Base-by-base conservation (phyloP, 1,284 basidiomycete genomes). In the Ustilago sp. region DNA sequence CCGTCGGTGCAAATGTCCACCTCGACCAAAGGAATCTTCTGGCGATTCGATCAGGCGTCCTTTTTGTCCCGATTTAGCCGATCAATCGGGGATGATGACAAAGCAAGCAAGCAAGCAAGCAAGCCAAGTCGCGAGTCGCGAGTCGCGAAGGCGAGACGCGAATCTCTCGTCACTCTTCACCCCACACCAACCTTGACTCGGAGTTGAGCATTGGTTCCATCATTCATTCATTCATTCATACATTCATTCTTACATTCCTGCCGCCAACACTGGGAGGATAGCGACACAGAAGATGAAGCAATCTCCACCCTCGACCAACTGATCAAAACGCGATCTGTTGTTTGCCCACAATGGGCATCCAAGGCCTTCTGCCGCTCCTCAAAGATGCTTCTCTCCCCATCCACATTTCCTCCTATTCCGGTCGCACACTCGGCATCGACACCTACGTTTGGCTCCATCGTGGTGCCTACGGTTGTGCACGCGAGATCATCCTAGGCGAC, bases 391-490 rank as follows among this genome's bases (percentile, higher is more conserved):
- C 65, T 59, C 68, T 23, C 5, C 63, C 76, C 32, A 72, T 75
- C 9, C 74, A 83, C 57, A 64, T 83, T 38, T 73, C 76, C 34
- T 61, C 64, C 54, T 79, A 80, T 60, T 68, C 74, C 0, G 84
- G 84, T 51, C 73, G 66, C 66, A 86, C 85, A 1, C 87, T 94
- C 43, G 93, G 92, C 3, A 90, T 94, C 52, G 93, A 95, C 88
- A 93, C 91, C 51, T 98, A 99, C 87, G 95, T 96, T 54, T 98
- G 96, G 96, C 89, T 99, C n/a, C 97, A 99, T 86, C 91, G 92
- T 79, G 97, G 95, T 12, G 91, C 94, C 1, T 96, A 94, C 85
- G 90, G 92, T 0, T 99, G 97, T 87, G 93, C 97, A 48, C 66
- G 83, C 47, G 94, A 98, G 76, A 88, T 99, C 51, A 94, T 94